Conservation (phyloP, 2,329 filamentous ascomycete species). For the Amesomyces nigricolor region DNA sequence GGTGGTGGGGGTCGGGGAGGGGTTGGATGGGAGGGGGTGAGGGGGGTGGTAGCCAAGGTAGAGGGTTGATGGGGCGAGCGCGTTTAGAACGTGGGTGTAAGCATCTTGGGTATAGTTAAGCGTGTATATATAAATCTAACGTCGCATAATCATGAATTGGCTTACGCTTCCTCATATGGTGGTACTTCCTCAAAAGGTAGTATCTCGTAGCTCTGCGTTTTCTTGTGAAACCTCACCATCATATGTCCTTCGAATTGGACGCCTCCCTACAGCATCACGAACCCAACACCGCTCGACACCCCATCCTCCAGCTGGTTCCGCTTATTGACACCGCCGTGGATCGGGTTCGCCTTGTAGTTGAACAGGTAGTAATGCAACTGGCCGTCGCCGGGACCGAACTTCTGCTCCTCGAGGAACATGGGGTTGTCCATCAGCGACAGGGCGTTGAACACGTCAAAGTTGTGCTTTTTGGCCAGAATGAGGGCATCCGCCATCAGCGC, state of each 20-base stretch:
- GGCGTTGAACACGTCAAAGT: constrained; percentile 96
- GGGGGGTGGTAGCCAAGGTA: neutral
- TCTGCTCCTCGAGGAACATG: constrained; percentile 87
- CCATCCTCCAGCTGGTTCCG: constrained; percentile 72
- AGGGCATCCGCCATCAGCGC: constrained; percentile 76
- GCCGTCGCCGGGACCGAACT: constrained; percentile 91
- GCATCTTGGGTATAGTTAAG: no score
- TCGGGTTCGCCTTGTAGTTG: constrained; percentile 87
- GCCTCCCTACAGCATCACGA: constrained; percentile 60
- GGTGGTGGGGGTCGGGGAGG: constrained; percentile 48
- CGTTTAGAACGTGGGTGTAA: neutral
- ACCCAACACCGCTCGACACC: constrained; percentile 77
- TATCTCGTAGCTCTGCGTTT: neutral
- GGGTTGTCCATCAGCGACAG: constrained; percentile 90
- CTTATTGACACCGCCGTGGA: constrained; percentile 77
- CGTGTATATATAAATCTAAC: no score
- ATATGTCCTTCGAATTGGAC: no score
- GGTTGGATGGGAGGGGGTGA: constrained; percentile 31
- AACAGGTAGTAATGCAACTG: constrained; percentile 96
- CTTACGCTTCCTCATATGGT: no score
- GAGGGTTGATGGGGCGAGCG: neutral
- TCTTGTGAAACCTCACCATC: no score
- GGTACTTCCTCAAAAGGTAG: neutral
- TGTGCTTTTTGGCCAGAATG: constrained; percentile 73
- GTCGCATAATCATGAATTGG: no score